These are phyloP conservation scores for Lachnellula suecica DNA, from an alignment of 2,329 filamentous ascomycete species.

Conservation along the genomic window DNA sequence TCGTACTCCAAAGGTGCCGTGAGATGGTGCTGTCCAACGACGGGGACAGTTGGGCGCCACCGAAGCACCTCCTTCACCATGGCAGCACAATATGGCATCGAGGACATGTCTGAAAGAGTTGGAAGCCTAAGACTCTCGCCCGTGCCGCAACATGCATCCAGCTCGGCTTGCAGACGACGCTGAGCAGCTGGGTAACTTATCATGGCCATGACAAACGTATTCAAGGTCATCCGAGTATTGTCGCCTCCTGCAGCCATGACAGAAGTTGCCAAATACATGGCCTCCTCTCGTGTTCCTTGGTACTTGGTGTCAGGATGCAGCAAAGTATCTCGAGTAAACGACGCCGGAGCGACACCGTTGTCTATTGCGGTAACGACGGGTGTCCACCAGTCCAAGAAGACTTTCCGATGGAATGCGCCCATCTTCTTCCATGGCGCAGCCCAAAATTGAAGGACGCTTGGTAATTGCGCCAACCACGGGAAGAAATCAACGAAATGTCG, in stretches of 20 bases:
- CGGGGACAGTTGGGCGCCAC: constrained; percentile 43
- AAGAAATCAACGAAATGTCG: not conserved
- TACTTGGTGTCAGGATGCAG: constrained; percentile 21
- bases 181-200: constrained; percentile 27
- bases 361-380: not conserved
- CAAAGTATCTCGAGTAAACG: constrained; percentile 32
- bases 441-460: not conserved
- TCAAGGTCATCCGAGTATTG: constrained; percentile 33
- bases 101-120: constrained; percentile 40
- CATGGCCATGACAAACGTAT: constrained; percentile 35
- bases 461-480: not conserved
- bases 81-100: constrained; percentile 42
- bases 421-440: not conserved
- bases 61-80: constrained; percentile 46
- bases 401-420: not conserved
- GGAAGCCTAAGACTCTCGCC: constrained; percentile 35
- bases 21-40: constrained; percentile 52
- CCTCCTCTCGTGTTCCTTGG: constrained; percentile 33
- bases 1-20: constrained; percentile 53
- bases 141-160: constrained; percentile 30
- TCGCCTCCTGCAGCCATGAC: constrained; percentile 36
- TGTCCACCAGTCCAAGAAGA: not conserved
- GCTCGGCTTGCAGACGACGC: constrained; percentile 23
- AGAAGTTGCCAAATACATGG: constrained; percentile 37
- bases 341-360: constrained; percentile 11